Evolutionary conservation across 331 rosid species (phyloP).

Genomic region (Acacia concinna): DNA sequence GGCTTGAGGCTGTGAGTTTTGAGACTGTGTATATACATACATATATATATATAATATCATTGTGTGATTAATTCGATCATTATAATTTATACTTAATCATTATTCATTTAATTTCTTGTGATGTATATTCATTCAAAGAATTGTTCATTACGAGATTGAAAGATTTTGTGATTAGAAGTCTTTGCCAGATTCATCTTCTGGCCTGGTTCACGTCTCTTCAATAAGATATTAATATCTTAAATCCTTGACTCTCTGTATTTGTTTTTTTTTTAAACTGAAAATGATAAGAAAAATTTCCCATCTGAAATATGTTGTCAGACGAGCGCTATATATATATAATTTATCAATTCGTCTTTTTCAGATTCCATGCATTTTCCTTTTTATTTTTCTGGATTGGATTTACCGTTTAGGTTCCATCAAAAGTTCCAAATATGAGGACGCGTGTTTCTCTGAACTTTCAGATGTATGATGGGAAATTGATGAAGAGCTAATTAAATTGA

Average conservation of each 20-base stretch:
- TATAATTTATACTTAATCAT: background rate
- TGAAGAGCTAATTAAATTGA: background rate
- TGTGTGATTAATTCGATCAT: background rate
- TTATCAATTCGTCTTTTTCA: background rate
- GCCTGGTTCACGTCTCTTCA: background rate
- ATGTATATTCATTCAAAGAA: background rate
- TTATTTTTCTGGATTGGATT: background rate
- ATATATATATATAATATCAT: too few relatives aligned
- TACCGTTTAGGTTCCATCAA: background rate
- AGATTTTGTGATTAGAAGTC: background rate
- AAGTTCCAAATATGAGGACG: background rate
- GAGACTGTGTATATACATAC: background rate
- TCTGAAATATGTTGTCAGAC: background rate
- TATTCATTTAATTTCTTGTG: background rate
- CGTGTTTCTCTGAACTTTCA: conserved; percentile 5
- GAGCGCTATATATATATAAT: background rate
- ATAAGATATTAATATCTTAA: background rate
- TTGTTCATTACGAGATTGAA: background rate
- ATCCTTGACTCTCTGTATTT: background rate
- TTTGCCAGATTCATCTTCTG: background rate
- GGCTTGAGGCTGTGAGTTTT: background rate
- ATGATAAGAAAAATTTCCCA: background rate
- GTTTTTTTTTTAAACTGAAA: background rate
- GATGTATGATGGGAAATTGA: background rate
- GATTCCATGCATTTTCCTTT: background rate